Percentiles rank a stretch among this genome's conserved stretches.
Evolutionary conservation across 2,329 filamentous ascomycete genomes (phyloP).

Genomic region (Neocucurbitaria cava): DNA sequence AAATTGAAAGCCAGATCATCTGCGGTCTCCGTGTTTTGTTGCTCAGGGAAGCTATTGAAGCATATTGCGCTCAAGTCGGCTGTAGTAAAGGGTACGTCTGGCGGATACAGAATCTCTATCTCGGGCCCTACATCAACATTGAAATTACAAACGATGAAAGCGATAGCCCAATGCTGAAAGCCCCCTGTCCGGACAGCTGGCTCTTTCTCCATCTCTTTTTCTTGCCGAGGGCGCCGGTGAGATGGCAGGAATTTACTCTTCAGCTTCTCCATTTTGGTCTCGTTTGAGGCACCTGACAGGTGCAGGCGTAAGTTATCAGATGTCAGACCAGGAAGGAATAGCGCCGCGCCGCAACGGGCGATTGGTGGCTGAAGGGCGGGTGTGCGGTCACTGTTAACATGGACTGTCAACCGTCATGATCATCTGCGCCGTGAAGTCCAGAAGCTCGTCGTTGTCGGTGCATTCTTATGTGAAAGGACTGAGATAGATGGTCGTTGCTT

Average conservation of each 20-base stretch:
- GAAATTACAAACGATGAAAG: conserved; percentile 54
- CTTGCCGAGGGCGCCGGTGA: conserved; percentile 31
- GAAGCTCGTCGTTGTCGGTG: neutral
- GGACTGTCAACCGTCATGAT: conserved; percentile 15
- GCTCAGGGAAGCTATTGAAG: conserved; percentile 54
- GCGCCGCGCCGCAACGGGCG: conserved; percentile 1
- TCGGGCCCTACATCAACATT: conserved; percentile 54
- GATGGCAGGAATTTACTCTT: conserved; percentile 40
- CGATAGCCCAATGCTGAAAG: conserved; percentile 50
- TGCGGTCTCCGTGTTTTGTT: conserved; percentile 50
- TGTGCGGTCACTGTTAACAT: conserved; percentile 7
- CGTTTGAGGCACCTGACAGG: conserved; percentile 29
- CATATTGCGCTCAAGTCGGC: conserved; percentile 51
- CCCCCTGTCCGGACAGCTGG: conserved; percentile 21
- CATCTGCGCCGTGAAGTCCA: neutral
- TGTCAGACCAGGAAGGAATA: conserved; percentile 12
- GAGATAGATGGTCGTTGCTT: conserved; percentile 9
- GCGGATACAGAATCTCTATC: conserved; percentile 52
- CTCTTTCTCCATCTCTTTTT: conserved; percentile 31
- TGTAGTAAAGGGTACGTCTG: conserved; percentile 46
- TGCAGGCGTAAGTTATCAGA: conserved; percentile 21
- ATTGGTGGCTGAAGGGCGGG: conserved; percentile 15
- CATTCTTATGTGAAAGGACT: conserved; percentile 1
- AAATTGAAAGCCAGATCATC: conserved; percentile 51
- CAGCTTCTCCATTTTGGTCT: conserved; percentile 42